phyloP scores from a whole-genome alignment of 73 alveolate species.

The Paramecium pentaurelia region DNA sequence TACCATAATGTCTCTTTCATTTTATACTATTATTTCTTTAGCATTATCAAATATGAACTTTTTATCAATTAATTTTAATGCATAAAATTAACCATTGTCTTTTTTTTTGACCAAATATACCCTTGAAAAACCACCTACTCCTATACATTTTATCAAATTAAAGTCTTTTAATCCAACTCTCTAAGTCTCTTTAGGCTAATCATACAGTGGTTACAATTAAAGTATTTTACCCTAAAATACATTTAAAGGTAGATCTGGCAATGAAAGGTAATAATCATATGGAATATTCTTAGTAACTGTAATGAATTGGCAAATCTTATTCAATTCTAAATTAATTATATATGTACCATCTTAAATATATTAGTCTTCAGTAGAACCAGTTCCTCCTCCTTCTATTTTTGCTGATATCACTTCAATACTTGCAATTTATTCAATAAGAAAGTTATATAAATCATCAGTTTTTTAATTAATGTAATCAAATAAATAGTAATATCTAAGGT shows the following conservation, averaged over 20 bases:
- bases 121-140: slow-evolving; percentile 88
- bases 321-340: not conserved
- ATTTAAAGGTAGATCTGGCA: not conserved
- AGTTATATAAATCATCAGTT: slow-evolving; percentile 22
- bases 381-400: not conserved
- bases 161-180: slow-evolving; percentile 54
- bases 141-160: slow-evolving; percentile 73
- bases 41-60: slow-evolving; percentile 66
- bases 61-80: slow-evolving; percentile 78
- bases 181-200: not conserved
- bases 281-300: slow-evolving; percentile 17
- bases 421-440: not conserved
- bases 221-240: slow-evolving; percentile 17
- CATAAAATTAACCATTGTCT: slow-evolving; percentile 83
- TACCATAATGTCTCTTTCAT: slow-evolving; percentile 68
- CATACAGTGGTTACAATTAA: not conserved
- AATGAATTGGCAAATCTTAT: slow-evolving; percentile 6
- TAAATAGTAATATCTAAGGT: slow-evolving; percentile 6
- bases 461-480: not conserved
- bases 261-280: not conserved
- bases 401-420: not conserved
- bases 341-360: not conserved
- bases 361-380: slow-evolving; percentile 10
- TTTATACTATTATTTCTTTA: slow-evolving; percentile 65
- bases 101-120: slow-evolving; percentile 79